Percentiles rank a stretch among this genome's conserved stretches.
phyloP scores from a whole-genome alignment of 148 eudicot genomes.

The Chenopodium berlandieri region DNA sequence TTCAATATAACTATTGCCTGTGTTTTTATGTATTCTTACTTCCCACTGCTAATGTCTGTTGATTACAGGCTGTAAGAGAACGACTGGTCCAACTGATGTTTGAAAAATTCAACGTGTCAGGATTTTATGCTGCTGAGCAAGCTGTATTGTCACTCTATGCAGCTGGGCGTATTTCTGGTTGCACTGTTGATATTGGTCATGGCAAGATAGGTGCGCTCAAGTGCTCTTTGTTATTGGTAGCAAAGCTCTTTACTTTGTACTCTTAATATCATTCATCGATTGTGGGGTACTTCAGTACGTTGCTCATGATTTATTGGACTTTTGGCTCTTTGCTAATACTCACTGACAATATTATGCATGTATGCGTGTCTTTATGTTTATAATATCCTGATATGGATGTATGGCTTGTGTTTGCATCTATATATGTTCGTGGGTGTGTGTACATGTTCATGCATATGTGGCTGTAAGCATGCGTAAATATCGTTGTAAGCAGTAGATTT shows the following conservation, averaged over 20 bases:
- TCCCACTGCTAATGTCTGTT: conserved; percentile 3
- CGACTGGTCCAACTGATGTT: conserved; percentile 94
- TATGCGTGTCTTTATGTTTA: neutral
- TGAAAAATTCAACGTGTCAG: conserved; percentile 93
- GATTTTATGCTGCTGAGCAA: conserved; percentile 96
- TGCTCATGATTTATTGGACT: neutral
- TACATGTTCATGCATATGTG: no score
- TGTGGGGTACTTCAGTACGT: neutral
- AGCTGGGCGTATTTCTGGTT: conserved; percentile 96
- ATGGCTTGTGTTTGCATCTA: neutral
- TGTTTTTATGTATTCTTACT: neutral
- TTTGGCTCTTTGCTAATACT: neutral
- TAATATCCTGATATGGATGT: neutral
- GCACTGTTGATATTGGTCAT: conserved; percentile 97
- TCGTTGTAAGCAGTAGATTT: neutral
- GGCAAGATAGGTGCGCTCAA: conserved; percentile 73
- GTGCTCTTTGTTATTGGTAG: neutral
- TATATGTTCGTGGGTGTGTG: neutral
- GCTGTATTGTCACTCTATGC: conserved; percentile 96
- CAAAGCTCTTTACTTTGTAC: conserved; percentile 3
- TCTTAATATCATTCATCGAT: neutral
- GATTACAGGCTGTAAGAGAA: conserved; percentile 72
- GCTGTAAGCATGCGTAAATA: neutral
- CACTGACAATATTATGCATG: neutral
- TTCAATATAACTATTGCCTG: neutral